Conservation (phyloP, 1,139 yeast genomes). For the Nadsonia starkeyi-henricii region DNA sequence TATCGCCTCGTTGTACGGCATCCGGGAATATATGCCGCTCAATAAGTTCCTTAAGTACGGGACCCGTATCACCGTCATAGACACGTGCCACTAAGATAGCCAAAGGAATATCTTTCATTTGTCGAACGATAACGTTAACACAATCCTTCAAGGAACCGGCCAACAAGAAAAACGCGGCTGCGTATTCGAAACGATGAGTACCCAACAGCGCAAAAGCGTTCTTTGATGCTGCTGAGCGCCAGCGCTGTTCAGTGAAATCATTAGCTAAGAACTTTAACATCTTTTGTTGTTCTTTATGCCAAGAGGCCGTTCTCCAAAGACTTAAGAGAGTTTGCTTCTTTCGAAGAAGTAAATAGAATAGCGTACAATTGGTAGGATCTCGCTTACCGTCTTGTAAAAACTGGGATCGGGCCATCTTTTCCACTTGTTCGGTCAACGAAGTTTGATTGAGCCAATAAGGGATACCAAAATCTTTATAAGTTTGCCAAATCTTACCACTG, state of each 20-base stretch:
- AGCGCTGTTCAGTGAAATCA: slow-evolving; percentile 59
- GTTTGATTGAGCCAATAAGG: slow-evolving; percentile 59
- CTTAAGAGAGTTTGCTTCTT: slow-evolving; percentile 69
- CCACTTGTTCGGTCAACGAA: slow-evolving; percentile 41
- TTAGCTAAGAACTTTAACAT: slow-evolving; percentile 63
- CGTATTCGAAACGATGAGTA: slow-evolving; percentile 73
- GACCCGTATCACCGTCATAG: slow-evolving; percentile 43
- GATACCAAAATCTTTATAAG: slow-evolving; percentile 43
- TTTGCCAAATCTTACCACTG: slow-evolving; percentile 41
- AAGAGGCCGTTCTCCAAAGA: slow-evolving; percentile 66
- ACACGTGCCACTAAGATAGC: slow-evolving; percentile 75
- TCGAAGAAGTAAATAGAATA: slow-evolving; percentile 62
- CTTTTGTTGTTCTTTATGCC: slow-evolving; percentile 71
- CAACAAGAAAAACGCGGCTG: slow-evolving; percentile 81
- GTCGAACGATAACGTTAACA: slow-evolving; percentile 54
- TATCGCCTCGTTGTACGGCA: slow-evolving; percentile 50
- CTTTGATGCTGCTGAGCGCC: slow-evolving; percentile 81
- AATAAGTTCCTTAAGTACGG: slow-evolving; percentile 37
- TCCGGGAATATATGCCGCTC: slow-evolving; percentile 34
- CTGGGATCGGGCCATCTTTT: slow-evolving; percentile 47
- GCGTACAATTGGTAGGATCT: slow-evolving; percentile 63
- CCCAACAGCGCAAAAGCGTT: slow-evolving; percentile 87
- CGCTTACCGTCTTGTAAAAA: slow-evolving; percentile 28
- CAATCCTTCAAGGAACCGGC: slow-evolving; percentile 69
- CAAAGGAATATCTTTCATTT: slow-evolving; percentile 51